Evolutionary conservation across 164 flowering plant genomes (phyloP), one percentile per base, ranked within the genome.

Genomic region (Vitis labrusca): DNA sequence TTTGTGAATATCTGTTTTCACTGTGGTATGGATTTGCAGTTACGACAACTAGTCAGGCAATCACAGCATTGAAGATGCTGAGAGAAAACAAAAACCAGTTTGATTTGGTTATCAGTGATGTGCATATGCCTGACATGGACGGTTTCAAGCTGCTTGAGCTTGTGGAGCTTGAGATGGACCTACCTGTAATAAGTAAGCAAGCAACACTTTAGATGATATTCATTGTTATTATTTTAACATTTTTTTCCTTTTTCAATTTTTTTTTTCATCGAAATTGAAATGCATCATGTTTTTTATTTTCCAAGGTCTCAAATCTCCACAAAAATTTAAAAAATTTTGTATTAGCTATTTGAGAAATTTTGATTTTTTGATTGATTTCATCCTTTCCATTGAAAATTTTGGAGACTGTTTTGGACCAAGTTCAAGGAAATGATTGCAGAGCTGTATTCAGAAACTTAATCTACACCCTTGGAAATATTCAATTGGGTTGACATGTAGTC

Each of bases 111-210:
- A 85, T 85, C 74, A 85, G 85, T 44, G 88, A 85, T 79, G 85
- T 85, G 1, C 81, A 85, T 55, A 85, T 85, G 88, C 88, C 88
- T 9, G 88, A 84, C 67, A 82, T 84, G 85, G 83, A 84, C 64
- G 88, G 88, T 10, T 84, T 84, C 63, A 82, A 85, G 80, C 67
- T 82, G 64, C 83, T 85, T 23, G 88, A 85, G 78, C 84, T 77
- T 60, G 84, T 84, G 65, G 85, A 81, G 16, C 84, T 84, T 69
- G 88, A 84, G 69, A 84, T 84, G 88, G 85, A 85, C 80, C 73
- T 85, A 11, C 88, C 88, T 59, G 88, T 85, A 58, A 85, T 85
- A 62, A 85, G 88, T 85, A 79, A 82, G 84, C 57, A 52, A 7
- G 16, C 6, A 55, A 50, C 49, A 37, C 19, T 0, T 14, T 29